A percentile compares a stretch with the other conserved stretches of the same genome.
Conservation (phyloP, 1,139 yeast species). For the Pichia sp. region DNA sequence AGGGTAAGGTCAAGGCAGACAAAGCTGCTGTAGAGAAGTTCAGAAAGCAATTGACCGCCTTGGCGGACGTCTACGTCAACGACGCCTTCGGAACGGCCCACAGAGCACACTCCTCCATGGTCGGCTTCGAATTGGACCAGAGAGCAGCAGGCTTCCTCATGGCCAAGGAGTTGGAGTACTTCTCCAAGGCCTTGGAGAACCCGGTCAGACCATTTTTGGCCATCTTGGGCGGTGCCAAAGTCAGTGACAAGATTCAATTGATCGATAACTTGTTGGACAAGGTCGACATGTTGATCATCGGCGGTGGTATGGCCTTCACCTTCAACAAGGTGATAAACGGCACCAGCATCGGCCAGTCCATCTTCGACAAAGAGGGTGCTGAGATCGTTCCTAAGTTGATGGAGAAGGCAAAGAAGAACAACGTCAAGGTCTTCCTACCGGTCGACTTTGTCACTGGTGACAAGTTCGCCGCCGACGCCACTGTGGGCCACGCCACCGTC, state of each 20-base stretch:
- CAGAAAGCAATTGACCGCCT: constrained; percentile 79
- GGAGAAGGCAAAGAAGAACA: constrained; percentile 91
- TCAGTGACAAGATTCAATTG: constrained; percentile 94
- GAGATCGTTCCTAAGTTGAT: constrained; percentile 84
- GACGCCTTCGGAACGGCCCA: constrained; percentile 99
- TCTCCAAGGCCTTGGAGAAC: constrained; percentile 95
- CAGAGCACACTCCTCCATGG: constrained; percentile 99
- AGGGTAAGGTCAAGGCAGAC: constrained; percentile 90
- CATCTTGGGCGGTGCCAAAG: constrained; percentile 97
- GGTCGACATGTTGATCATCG: constrained; percentile 86
- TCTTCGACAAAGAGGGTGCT: constrained; percentile 89
- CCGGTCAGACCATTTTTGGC: constrained; percentile 97
- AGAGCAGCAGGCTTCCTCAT: constrained; percentile 96
- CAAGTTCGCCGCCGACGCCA: constrained; percentile 86
- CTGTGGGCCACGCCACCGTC: constrained; percentile 73
- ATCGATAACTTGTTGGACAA: constrained; percentile 94
- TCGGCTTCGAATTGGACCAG: constrained; percentile 87
- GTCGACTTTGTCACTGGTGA: constrained; percentile 93
- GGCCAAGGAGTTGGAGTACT: constrained; percentile 93
- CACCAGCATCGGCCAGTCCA: constrained; percentile 82
- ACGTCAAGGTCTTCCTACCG: constrained; percentile 87
- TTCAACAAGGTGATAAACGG: constrained; percentile 87
- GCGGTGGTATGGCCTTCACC: constrained; percentile 99
- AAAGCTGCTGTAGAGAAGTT: constrained; percentile 75
- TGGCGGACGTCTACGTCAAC: constrained; percentile 93